Percentiles rank a stretch among this genome's conserved stretches.
Conservation (phyloP, 148 eudicot genomes). For the Linanthus parryae region DNA sequence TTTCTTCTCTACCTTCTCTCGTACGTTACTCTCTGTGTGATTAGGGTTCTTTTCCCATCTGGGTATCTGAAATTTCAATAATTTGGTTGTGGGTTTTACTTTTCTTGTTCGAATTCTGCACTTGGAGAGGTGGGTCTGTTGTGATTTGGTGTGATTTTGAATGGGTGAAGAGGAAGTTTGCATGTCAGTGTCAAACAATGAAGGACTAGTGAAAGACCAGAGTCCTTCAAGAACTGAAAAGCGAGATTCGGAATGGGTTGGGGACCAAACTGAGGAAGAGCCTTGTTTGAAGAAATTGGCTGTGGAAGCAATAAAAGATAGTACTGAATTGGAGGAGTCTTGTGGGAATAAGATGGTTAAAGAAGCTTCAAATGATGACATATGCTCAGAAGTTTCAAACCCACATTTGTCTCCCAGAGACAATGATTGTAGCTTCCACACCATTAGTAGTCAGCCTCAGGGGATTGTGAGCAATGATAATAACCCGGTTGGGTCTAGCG, state of each 20-base stretch:
- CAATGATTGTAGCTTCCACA: conserved; percentile 37
- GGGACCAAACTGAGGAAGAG: conserved; percentile 20
- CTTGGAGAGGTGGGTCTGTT: no score
- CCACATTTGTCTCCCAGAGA: conserved; percentile 45
- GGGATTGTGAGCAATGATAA: no score
- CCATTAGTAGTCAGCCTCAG: conserved; percentile 36
- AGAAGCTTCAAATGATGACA: conserved; percentile 48
- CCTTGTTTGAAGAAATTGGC: conserved; percentile 10
- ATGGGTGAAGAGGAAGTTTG: conserved; percentile 61
- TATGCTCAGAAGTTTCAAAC: conserved; percentile 62
- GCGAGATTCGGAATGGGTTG: conserved; percentile 35
- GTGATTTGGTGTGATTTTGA: no score
- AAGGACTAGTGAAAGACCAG: conserved; percentile 21
- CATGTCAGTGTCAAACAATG: conserved; percentile 22
- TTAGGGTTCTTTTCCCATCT: no score
- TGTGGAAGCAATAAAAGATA: conserved; percentile 9
- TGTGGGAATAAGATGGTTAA: conserved; percentile 19
- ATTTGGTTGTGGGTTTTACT: no score
- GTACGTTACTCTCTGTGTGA: no score
- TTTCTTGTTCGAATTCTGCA: no score
- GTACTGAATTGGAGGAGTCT: conserved; percentile 8
- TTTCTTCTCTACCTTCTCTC: no score
- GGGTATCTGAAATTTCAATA: no score
- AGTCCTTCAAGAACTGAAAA: conserved; percentile 25
- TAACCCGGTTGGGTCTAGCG: conserved; percentile 43